A percentile compares a stretch with the other conserved stretches of the same genome.
Evolutionary conservation across 495 filamentous ascomycete species (phyloP).

Genomic region (Talaromyces trachyspermus): DNA sequence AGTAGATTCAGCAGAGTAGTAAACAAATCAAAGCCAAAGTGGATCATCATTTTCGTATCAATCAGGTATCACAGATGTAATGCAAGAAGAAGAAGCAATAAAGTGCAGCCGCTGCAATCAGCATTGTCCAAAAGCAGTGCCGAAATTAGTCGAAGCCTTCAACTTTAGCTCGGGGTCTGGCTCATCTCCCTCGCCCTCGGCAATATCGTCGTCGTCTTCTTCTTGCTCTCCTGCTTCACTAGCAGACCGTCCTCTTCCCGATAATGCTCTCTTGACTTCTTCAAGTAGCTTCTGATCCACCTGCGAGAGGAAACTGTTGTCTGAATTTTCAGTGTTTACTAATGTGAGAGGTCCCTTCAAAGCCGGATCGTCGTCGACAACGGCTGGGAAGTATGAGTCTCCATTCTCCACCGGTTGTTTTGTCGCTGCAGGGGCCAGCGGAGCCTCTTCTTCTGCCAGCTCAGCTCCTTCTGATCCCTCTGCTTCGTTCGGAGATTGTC

Average conservation of each 20-base stretch:
- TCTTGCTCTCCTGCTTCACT: slow-evolving; percentile 17
- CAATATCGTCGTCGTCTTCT: slow-evolving; percentile 10
- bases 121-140: slow-evolving; percentile 37
- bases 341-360: slow-evolving; percentile 39
- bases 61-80: too few species aligned
- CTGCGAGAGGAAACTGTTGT: slow-evolving; percentile 32
- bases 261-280: slow-evolving; percentile 27
- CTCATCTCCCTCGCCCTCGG: slow-evolving; percentile 30
- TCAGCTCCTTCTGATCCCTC: background rate
- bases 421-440: slow-evolving; percentile 25
- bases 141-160: slow-evolving; percentile 56
- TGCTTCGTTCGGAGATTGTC: slow-evolving; percentile 21
- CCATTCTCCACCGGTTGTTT: slow-evolving; percentile 31
- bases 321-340: slow-evolving; percentile 34
- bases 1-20: too few species aligned
- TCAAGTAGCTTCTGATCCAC: slow-evolving; percentile 38
- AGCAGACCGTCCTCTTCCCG: slow-evolving; percentile 12
- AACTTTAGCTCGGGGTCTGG: slow-evolving; percentile 51
- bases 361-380: slow-evolving; percentile 35
- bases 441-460: slow-evolving; percentile 16
- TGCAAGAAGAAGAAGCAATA: too few species aligned
- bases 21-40: too few species aligned
- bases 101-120: too few species aligned
- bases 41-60: too few species aligned
- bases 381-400: slow-evolving; percentile 36